Conservation (phyloP, 176 grass and related monocot species). For the Oryza longistaminata region DNA sequence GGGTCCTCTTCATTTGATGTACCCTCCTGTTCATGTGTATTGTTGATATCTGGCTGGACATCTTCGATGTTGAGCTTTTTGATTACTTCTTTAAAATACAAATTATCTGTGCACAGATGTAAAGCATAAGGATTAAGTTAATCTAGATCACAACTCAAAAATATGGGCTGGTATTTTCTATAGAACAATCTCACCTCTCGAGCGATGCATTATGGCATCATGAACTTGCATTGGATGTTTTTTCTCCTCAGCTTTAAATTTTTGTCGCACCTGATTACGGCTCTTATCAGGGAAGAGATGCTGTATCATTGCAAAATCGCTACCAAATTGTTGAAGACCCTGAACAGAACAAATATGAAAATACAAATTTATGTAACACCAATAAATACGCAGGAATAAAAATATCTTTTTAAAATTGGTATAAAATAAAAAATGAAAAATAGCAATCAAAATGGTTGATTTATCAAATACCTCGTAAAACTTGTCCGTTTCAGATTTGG, state of each 20-base stretch:
- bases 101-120: slow-evolving; percentile 58
- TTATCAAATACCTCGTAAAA: slow-evolving; percentile 79
- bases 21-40: slow-evolving; percentile 24
- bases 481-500: slow-evolving; percentile 79
- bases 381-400: slow-evolving; percentile 9
- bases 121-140: slow-evolving; percentile 22
- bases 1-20: slow-evolving; percentile 29
- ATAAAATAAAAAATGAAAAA: slow-evolving; percentile 17
- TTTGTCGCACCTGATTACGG: slow-evolving; percentile 66
- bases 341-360: slow-evolving; percentile 43
- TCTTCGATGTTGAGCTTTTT: slow-evolving; percentile 65
- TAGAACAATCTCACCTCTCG: slow-evolving; percentile 47
- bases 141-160: slow-evolving; percentile 22
- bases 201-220: slow-evolving; percentile 72
- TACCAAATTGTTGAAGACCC: slow-evolving; percentile 91
- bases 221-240: slow-evolving; percentile 64
- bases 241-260: slow-evolving; percentile 86
- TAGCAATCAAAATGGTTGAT: slow-evolving; percentile 23
- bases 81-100: slow-evolving; percentile 80
- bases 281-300: slow-evolving; percentile 80
- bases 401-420: not conserved
- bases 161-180: slow-evolving; percentile 5
- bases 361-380: slow-evolving; percentile 23
- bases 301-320: slow-evolving; percentile 95
- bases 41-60: slow-evolving; percentile 20